Evolutionary conservation across 2,329 filamentous ascomycete species (phyloP).

Genomic region (Apiospora kogelbergensis): DNA sequence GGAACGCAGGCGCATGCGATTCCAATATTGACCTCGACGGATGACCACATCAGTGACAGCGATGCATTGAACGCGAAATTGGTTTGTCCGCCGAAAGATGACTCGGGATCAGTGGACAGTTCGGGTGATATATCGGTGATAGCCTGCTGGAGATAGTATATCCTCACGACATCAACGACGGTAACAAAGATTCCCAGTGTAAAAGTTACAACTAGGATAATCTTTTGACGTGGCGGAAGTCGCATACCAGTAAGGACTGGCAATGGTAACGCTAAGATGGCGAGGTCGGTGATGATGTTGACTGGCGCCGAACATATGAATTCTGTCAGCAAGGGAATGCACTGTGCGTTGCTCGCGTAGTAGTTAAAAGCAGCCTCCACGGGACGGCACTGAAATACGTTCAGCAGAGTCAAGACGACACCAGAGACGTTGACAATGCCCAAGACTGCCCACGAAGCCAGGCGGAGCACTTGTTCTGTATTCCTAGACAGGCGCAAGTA

Average conservation of each 20-base stretch:
- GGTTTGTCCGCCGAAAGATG: constrained; percentile 50
- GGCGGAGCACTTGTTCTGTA: constrained; percentile 71
- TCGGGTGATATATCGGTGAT: constrained; percentile 43
- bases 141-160: constrained; percentile 84
- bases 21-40: constrained; percentile 86
- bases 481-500: constrained; percentile 82
- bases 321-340: constrained; percentile 60
- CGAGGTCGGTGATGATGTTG: constrained; percentile 89
- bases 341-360: constrained; percentile 36
- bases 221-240: constrained; percentile 81
- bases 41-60: constrained; percentile 89
- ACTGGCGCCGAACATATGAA: constrained; percentile 78
- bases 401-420: constrained; percentile 77
- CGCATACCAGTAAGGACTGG: constrained; percentile 86
- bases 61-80: constrained; percentile 75
- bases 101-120: constrained; percentile 35
- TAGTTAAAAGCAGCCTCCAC: constrained; percentile 66
- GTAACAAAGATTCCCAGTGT: constrained; percentile 84
- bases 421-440: constrained; percentile 78
- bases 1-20: constrained; percentile 93
- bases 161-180: constrained; percentile 83
- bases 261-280: constrained; percentile 83
- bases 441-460: constrained; percentile 79
- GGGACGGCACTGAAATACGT: constrained; percentile 83
- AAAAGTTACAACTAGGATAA: constrained; percentile 84